These are phyloP conservation scores for Pholiota conissans DNA, from an alignment of 768 basidiomycete species.

Conservation along the genomic window DNA sequence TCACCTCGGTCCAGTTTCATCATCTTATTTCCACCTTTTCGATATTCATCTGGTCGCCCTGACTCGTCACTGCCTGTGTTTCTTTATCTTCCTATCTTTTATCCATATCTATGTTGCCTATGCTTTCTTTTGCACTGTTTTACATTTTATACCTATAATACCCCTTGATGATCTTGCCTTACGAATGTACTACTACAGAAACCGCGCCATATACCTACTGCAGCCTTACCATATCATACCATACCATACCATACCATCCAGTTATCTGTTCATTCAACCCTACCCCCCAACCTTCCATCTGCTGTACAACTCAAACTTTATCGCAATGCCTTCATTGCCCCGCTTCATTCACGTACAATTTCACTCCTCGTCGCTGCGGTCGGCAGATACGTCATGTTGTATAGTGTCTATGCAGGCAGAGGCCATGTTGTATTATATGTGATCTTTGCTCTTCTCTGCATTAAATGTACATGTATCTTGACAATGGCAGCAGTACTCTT, in stretches of 20 bases:
- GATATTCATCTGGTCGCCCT: too few species aligned
- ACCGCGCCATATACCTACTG: not conserved
- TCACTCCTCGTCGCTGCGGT: not conserved
- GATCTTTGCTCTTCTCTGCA: not conserved
- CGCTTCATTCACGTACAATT: not conserved
- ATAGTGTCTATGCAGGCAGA: not conserved
- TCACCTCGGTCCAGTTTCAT: not conserved
- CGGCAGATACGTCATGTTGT: not conserved
- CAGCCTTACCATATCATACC: not conserved
- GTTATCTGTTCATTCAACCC: not conserved
- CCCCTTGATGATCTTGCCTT: not conserved
- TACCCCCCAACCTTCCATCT: not conserved
- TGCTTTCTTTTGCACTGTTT: not conserved
- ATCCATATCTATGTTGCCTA: slow-evolving; percentile 1
- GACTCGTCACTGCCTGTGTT: too few species aligned
- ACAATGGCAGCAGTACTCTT: too few species aligned
- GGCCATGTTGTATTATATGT: not conserved
- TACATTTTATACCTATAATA: slow-evolving; percentile 4
- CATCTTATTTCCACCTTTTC: not conserved
- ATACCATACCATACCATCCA: slow-evolving; percentile 3
- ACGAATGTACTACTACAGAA: slow-evolving; percentile 4
- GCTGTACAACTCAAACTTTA: not conserved
- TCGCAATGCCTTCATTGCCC: not conserved
- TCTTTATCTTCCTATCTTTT: slow-evolving; percentile 1
- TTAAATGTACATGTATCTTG: not conserved